Base-by-base conservation (phyloP, 495 filamentous ascomycete species). In the Sporormia fimetaria region DNA sequence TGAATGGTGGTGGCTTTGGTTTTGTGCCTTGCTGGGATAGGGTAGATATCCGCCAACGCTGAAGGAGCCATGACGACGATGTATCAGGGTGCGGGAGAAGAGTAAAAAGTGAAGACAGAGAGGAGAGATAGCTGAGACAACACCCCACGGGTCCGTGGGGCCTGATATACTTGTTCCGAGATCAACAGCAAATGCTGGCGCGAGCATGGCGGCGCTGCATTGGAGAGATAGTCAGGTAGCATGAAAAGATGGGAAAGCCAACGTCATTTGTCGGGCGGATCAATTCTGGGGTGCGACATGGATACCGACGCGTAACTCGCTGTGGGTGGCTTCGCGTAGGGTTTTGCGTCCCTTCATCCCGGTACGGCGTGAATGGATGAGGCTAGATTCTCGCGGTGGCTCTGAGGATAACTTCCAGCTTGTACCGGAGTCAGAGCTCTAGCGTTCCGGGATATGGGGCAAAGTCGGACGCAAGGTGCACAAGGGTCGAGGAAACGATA, bases 281-380 rank as follows among this genome's bases (percentile, higher is more conserved):
- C 46, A 49, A 42, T 49, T 26, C 44, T 33, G 40, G 30, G 14
- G 36, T 42, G 26, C 37, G 31, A 43, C 51, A 51, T 47, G 51
- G 42, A 34, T 47, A 37, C 30, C 36, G 39, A 51, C 33, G 47
- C 27, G 47, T 38, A 44, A 24, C 41, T 51, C 37, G 33, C 47
- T 23, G 44, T 29, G 28, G 41, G 32, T 44, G 33, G 40, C 47
- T 40, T 47, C 46, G 51, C 46, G 51, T 51, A 55, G 51, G 16
- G 42, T 47, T 55, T 55, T 46, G n/a, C n/a, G n/a, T n/a, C n/a
- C n/a, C 51, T 55, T 51, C 39, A 51, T 51, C 47, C 47, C 51
- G 51, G 50, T 50, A 55, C 25, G 42, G 47, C 46, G 41, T 33
- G 38, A 14, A 40, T 54, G 42, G 6, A 55, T 42, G 42, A 46